Evolutionary conservation across 2,329 filamentous ascomycete genomes (phyloP), one percentile per base, ranked within the genome.

Genomic region (Raffaelea ambrosiae): DNA sequence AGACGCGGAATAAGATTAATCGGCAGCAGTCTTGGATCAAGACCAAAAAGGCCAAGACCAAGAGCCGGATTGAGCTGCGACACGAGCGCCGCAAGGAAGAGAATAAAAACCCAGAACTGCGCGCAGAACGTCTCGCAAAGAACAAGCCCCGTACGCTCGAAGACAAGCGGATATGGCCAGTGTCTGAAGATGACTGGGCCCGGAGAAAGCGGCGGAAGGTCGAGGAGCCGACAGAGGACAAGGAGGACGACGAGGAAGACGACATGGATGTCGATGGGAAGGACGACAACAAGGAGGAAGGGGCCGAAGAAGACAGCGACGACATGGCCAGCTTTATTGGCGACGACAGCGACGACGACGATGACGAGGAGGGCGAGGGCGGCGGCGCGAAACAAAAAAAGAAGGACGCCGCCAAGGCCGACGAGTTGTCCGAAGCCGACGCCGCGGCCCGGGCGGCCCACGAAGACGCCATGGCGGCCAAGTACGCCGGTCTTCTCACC

Each of bases 91-190:
- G 88, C 68, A 87, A 85, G 67, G 86, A 90, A 60, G 93, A 98
- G 66, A 79, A 84, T 54, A 86, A 84, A 64, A 81, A 96, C 59
- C 90, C 91, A 2, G 76, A 80, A 50, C 67, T 95, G 51, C 81
- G 81, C 56, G 80, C 79, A 52, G 78, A 84, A 55, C 79, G 93
- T 57, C 71, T 91, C 51, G 81, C 81, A 51, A 80, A 77, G 55
- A 95, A 95, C 68, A 76, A 89, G 40, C 86, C 93, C 0, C 65
- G 79, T 47, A 95, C 88, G 0, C 76, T 95, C 49, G 90, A 96
- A 58, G 79, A 82, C 58, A 95, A 95, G 72, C 81, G 93, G 63
- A 81, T 88, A 29, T 97, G 88, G 88, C 90, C 96, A 58, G 83
- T 90, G 44, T 82, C 82, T 43, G 76, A 76, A 48, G 65, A 73